A percentile compares a stretch with the other conserved stretches of the same genome.
Evolutionary conservation across 2,329 filamentous ascomycete species (phyloP).

Genomic region (Fusarium sp.): DNA sequence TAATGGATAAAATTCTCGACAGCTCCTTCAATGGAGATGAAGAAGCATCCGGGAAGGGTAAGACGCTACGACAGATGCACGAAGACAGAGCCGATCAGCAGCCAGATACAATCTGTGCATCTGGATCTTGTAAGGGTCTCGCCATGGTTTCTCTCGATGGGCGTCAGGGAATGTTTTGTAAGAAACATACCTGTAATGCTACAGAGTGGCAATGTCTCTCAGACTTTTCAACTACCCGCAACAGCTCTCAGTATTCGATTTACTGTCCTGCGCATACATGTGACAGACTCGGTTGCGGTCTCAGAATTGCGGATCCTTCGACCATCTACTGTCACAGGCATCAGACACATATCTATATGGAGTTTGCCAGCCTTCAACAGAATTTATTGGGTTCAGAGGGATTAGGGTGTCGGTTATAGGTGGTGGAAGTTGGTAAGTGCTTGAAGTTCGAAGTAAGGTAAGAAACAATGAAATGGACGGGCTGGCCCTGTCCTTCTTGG

Average conservation of each 20-base stretch:
- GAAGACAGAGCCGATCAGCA: not conserved
- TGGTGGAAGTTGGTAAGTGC: no score
- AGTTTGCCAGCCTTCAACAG: not conserved
- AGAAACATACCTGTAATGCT: constrained; percentile 37
- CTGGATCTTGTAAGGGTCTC: not conserved
- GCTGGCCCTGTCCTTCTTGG: not conserved
- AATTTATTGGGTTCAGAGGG: not conserved
- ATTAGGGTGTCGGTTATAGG: not conserved
- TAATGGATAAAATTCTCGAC: not conserved
- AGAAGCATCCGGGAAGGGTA: no score
- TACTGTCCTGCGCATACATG: constrained; percentile 32
- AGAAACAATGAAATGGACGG: not conserved
- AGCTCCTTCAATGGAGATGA: accelerated
- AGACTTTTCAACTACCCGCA: constrained; percentile 5
- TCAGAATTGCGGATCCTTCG: not conserved
- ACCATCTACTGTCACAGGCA: constrained; percentile 4
- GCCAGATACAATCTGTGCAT: constrained; percentile 10
- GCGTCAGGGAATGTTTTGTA: constrained; percentile 29
- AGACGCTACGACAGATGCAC: not conserved
- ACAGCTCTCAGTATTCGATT: not conserved
- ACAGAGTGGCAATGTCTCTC: constrained; percentile 25
- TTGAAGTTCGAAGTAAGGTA: not conserved
- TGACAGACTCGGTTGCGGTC: not conserved
- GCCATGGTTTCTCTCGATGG: constrained; percentile 1
- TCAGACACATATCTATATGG: not conserved